Percentiles rank a stretch among this genome's conserved stretches.
Evolutionary conservation across 129 eudicot species (phyloP).

Genomic region (Centella asiatica): DNA sequence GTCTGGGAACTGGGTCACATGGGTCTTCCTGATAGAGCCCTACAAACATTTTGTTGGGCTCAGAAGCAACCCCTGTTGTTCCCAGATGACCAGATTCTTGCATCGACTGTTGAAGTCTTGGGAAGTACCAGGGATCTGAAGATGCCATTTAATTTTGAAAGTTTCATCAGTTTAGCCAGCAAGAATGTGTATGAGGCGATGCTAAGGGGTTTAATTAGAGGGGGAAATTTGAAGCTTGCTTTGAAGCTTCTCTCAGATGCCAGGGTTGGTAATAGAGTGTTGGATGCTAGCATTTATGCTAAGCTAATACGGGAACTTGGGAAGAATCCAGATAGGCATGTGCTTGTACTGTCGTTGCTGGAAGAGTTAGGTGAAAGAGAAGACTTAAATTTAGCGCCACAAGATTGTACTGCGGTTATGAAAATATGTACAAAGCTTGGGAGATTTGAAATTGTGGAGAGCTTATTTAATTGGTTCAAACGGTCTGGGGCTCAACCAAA

Average conservation of each 20-base stretch:
- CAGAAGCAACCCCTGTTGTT: conserved; percentile 68
- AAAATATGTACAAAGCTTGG: conserved; percentile 58
- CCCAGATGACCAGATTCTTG: conserved; percentile 78
- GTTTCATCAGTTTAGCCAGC: conserved; percentile 43
- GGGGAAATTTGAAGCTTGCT: conserved; percentile 61
- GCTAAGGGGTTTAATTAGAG: conserved; percentile 62
- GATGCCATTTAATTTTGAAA: conserved; percentile 48
- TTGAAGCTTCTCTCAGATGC: conserved; percentile 67
- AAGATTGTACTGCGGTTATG: conserved; percentile 78
- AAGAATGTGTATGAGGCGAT: conserved; percentile 61
- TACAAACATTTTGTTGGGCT: conserved; percentile 74
- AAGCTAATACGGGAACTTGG: conserved; percentile 66
- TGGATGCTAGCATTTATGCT: conserved; percentile 57
- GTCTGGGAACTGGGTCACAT: conserved; percentile 74
- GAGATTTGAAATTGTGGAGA: conserved; percentile 65
- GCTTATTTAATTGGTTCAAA: conserved; percentile 58
- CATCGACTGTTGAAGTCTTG: conserved; percentile 75
- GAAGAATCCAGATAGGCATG: conserved; percentile 51
- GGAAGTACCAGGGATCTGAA: conserved; percentile 55
- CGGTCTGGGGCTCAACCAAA: conserved; percentile 43
- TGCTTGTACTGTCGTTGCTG: conserved; percentile 38
- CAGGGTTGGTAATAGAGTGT: conserved; percentile 33
- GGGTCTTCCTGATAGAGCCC: conserved; percentile 78
- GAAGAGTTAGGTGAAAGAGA: conserved; percentile 72
- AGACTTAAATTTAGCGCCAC: conserved; percentile 44